Base-by-base conservation (phyloP, 306 rosid species). In the Dryas alaskensis region DNA sequence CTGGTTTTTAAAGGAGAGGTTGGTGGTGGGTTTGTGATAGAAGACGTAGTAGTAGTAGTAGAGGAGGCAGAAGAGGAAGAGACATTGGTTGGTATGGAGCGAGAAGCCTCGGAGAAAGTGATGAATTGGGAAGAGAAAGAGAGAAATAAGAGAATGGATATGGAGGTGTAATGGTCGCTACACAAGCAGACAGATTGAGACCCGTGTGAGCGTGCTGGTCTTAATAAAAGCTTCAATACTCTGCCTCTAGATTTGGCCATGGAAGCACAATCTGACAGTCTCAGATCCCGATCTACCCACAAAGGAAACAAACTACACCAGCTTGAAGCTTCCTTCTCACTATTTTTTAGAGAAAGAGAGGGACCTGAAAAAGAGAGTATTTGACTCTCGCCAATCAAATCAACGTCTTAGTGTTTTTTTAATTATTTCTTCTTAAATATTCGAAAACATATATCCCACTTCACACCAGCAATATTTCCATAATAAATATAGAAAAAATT, bases 41-140 rank as follows among this genome's bases (percentile, higher is more conserved):
- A 31, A 31, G 37, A 31, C 37, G 37, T 31, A 31, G 67, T 62
- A 48, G 49, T 54, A 17, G 6, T 13, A 60, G 65, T 5, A 60
- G 46, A 17, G 9, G 25, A 48, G 22, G 66, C 10, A 45, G 53
- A 12, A 58, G 54, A 40, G 19, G 75, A 12, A 17, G 65, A 25
- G 53, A 27, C 9, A 55, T 54, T 12, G 44, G 10, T 71, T 62
- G n/a, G 44, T 25, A 63, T 4, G 37, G 52, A 43, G 66, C 67
- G 67, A 47, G 76, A 72, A 72, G 76, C 76, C 67, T 72, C 76
- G 58, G 76, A 59, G 67, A 72, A 59, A 47, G 65, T 11, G 43
- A 27, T 31, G 37, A 31, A 31, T 1, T 31, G 37, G 37, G 2
- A 31, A 31, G 37, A 72, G 47, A 71, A n/a, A 0, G 74, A 42